Base-by-base conservation (phyloP, 2,329 filamentous ascomycete genomes). In the Cladosporium sp. region DNA sequence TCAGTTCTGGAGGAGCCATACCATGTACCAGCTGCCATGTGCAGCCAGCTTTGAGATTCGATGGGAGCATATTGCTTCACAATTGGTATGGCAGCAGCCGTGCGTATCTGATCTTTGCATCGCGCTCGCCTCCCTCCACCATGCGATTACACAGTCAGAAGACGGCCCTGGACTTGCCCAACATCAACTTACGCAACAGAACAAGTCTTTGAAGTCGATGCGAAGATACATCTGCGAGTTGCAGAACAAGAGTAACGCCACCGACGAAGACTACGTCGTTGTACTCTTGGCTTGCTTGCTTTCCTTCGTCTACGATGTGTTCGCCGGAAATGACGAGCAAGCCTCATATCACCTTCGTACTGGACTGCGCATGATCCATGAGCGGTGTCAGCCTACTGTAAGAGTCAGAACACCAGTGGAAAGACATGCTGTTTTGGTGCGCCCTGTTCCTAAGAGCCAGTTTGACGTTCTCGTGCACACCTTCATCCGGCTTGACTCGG, bases 401-500 rank as follows among this genome's bases (percentile, higher is more conserved):
- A 27, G 9, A 27, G 9, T 27, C 9, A 15, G 13, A 3, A 11
- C 11, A 5, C 15, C 22, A 7, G 9, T 18, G 13, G 24, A 32
- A 9, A 20, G 40, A 30, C 40, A 30, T 12, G 15, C 30, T 12
- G 40, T 43, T 9, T 15, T 43, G 15, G 17, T 27, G 7, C 27
- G 22, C 3, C 30, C 40, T 15, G 30, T 29, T 6, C 22, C 40
- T 13, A 43, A 43, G 30, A 32, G 40, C 12, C 15, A 29, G 12
- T 43, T 52, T 22, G 53, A 55, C 18, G 42, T 47, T 13, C 32
- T 55, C 20, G 49, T 38, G 12, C 48, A 52, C 12, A 50, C 50
- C 4, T 55, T 52, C 27, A 43, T 55, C 11, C 29, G 47, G 30
- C 29, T 55, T 18, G 53, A 55, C 34, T 44, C 45, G 5, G 53